Evolutionary conservation across 768 basidiomycete species (phyloP).

Genomic region (Hysterangium stoloniferum): DNA sequence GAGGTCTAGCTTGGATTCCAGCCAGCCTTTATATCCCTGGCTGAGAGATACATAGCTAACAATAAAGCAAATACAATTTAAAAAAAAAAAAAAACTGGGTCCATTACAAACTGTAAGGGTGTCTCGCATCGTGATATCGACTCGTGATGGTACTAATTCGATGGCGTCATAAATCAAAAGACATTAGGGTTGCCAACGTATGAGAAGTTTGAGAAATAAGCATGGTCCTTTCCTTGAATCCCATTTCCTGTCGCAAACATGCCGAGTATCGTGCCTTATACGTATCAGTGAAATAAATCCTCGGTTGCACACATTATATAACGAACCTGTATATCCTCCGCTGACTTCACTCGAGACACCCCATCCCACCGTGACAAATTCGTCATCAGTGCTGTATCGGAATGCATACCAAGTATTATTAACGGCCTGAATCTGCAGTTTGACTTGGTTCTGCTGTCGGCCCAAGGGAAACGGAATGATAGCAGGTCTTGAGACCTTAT

Average conservation of each 20-base stretch:
- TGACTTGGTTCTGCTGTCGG: background rate
- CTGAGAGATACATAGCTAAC: too few relatives aligned
- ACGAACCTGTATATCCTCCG: conserved; percentile 13
- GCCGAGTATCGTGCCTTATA: conserved; percentile 15
- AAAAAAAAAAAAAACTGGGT: too few relatives aligned
- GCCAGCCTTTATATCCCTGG: too few relatives aligned
- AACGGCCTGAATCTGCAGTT: conserved; percentile 14
- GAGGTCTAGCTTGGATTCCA: too few relatives aligned
- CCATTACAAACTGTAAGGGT: too few relatives aligned
- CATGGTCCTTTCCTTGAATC: background rate
- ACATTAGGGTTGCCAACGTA: background rate
- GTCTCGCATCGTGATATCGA: too few relatives aligned
- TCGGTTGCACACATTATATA: background rate
- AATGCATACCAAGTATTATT: conserved; percentile 15
- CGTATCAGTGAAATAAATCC: background rate
- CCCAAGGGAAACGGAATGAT: conserved; percentile 5
- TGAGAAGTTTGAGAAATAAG: conserved; percentile 10
- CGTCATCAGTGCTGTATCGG: conserved; percentile 1
- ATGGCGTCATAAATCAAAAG: background rate
- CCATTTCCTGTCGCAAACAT: conserved; percentile 18
- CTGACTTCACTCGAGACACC: conserved; percentile 16
- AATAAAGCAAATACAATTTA: too few relatives aligned
- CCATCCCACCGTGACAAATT: conserved; percentile 12
- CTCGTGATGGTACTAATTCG: too few relatives aligned
- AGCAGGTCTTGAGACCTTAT: conserved; percentile 13